Evolutionary conservation across 495 filamentous ascomycete genomes (phyloP), one percentile per base, ranked within the genome.

Genomic region (Mytilinidion resinicola): DNA sequence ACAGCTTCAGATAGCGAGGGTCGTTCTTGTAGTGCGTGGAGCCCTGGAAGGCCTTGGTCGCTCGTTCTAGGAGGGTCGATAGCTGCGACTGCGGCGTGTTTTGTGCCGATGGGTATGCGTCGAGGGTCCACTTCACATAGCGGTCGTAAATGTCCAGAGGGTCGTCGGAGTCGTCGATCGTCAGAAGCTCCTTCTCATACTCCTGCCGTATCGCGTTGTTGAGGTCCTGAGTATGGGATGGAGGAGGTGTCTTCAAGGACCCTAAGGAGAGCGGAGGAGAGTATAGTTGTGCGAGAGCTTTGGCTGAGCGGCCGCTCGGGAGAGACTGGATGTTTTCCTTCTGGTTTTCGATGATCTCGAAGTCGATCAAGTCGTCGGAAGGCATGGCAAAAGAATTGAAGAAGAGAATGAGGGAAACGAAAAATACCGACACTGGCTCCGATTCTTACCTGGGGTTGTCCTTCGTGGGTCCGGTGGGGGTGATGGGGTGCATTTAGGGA

Each of bases 321-420:
- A 97, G 79, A 11, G 91, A 86, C 68, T 96, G 91, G 42, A 97
- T 95, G 68, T 98, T 97, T 73, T 98, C 93, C 73, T 98, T 98
- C 67, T 96, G 91, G 43, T 79, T 80, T 70, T 98, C 93, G 74
- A 98, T 97, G 60, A 96, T 83, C 60, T 95, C 87, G 78, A 98
- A 97, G 72, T 95, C 82, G 68, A 96, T 88, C 15, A 84, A 70
- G 61, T 86, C 82, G 35, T 81, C 76, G 34, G 78, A 68, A 62
- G 64, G 56, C 55, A 61, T 61, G 72, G 69, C 8, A 78, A 73
- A 9, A 77, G 72, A 4, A 76, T 73, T 21, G 77, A 79, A 60
- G 70, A 65, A 37, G 72, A 75, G 34, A 67, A 67, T 51, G 66
- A 65, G 4, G 68, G 25, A 30, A 30, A 30, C 6, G 25, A 3